These are phyloP conservation scores for Vitis cinerea DNA, from an alignment of 164 flowering plant species.

Conservation along the genomic window DNA sequence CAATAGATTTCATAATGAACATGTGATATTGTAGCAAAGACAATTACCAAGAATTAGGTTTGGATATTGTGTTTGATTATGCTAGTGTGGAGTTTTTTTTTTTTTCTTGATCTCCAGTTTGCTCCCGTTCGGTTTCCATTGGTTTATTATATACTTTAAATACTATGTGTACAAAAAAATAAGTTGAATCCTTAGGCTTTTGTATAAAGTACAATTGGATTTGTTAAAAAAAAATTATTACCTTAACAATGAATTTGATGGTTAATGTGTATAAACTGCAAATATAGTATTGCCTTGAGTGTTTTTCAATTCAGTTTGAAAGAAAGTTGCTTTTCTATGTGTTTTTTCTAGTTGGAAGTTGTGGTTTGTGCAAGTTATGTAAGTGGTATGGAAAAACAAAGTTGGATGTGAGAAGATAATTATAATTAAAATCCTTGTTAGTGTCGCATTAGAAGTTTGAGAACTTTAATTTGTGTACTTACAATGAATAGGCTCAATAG, in stretches of 20 bases:
- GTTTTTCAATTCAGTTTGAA: conserved; percentile 11
- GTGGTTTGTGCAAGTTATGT: not conserved
- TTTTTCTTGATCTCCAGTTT: not conserved
- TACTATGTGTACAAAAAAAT: not conserved
- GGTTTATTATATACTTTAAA: conserved; percentile 12
- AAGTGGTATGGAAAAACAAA: too few species aligned
- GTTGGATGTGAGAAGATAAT: too few species aligned
- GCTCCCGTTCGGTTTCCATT: not conserved
- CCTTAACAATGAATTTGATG: conserved; percentile 8
- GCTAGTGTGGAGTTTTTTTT: conserved; percentile 8
- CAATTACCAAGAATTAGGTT: conserved; percentile 23
- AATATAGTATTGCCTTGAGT: too few species aligned
- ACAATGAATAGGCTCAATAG: not conserved
- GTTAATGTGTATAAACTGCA: conserved; percentile 1
- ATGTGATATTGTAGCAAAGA: conserved; percentile 22
- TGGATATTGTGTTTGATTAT: conserved; percentile 16
- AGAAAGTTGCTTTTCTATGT: conserved; percentile 17
- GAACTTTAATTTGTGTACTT: not conserved
- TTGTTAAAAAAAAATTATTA: not conserved
- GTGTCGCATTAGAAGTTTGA: too few species aligned
- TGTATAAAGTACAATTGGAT: conserved; percentile 18
- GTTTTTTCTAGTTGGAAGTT: not conserved
- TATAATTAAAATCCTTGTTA: too few species aligned
- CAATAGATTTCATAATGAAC: conserved; percentile 15
- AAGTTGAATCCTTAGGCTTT: conserved; percentile 7